A percentile compares a stretch with the other conserved stretches of the same genome.
phyloP scores from a whole-genome alignment of 495 filamentous ascomycete species.

The Neurospora discreta region DNA sequence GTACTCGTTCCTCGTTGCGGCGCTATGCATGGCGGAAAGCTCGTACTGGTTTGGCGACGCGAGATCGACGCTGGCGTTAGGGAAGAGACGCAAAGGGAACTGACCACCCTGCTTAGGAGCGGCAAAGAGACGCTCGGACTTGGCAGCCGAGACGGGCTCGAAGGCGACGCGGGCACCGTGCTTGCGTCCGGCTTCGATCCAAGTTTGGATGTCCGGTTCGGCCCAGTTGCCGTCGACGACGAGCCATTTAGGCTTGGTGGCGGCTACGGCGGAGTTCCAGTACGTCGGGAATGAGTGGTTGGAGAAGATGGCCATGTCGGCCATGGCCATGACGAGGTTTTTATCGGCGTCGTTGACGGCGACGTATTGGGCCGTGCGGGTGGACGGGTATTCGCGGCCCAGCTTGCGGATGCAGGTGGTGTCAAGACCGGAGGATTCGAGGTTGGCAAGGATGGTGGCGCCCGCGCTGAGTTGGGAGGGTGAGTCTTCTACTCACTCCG shows the following conservation, averaged over 20 bases:
- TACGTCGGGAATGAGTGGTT: constrained; percentile 32
- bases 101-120: constrained; percentile 14
- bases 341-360: constrained; percentile 77
- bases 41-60: constrained; percentile 77
- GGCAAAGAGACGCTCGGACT: constrained; percentile 59
- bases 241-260: constrained; percentile 55
- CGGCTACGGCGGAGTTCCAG: constrained; percentile 49
- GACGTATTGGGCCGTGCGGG: constrained; percentile 79
- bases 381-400: constrained; percentile 32
- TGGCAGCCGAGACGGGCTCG: constrained; percentile 81
- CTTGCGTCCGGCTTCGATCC: constrained; percentile 45
- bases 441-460: constrained; percentile 49
- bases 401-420: constrained; percentile 50
- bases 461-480: constrained; percentile 40
- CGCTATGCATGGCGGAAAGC: constrained; percentile 59
- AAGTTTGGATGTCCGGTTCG: constrained; percentile 46
- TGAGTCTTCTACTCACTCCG: not conserved
- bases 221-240: constrained; percentile 80
- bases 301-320: constrained; percentile 85
- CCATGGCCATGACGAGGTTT: constrained; percentile 77
- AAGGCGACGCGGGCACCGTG: constrained; percentile 55
- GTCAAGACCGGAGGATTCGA: constrained; percentile 52
- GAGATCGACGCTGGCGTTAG: constrained; percentile 52
- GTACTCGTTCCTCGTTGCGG: constrained; percentile 49
- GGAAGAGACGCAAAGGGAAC: constrained; percentile 40